Evolutionary conservation across 352 stramenopile species (phyloP), one percentile per base, ranked within the genome.

Genomic region (Thraustotheca clavata): DNA sequence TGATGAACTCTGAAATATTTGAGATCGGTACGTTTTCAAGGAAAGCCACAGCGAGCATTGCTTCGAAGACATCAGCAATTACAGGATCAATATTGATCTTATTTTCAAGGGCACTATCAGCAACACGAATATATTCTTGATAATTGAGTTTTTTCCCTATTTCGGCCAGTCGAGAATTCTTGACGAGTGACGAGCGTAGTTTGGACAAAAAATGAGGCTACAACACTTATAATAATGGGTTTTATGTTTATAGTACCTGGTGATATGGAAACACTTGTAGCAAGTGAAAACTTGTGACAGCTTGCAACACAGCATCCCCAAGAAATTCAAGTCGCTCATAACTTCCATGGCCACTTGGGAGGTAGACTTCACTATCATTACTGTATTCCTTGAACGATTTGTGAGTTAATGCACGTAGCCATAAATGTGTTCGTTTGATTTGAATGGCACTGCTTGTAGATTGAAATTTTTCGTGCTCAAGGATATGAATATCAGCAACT

Each of bases 291-390:
- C 82, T 91, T 24, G 82, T 88, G 18, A 95, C 69, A 18, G 93
- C 49, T 60, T 95, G 80, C 12, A 95, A 68, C 59, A 95, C 81
- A 6, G 86, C 75, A 24, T 95, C 86, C 7, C 86, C 86, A 12
- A 95, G 71, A 63, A 92, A 94, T 70, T 92, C 85, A 24, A 94
- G 86, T 9, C 85, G 81, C 54, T 92, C 83, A 62, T 92, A 92
- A 49, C 71, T 90, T 35, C 60, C 60, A 31, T 41, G 16, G 22
- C 47, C 31, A 8, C 46, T 48, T 35, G 81, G 69, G 8, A 92
- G 61, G 41, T 88, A 91, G 47, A 87, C 82, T 41, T 79, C 79
- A 0, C 75, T 75, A 11, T 82, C 71, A 29, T 91, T 89, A 60
- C 87, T 77, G 1, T 77, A 77, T 18, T 73, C 78, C 67, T 87